Base-by-base conservation (phyloP, 129 eudicot genomes). In the Solidago caesia region DNA sequence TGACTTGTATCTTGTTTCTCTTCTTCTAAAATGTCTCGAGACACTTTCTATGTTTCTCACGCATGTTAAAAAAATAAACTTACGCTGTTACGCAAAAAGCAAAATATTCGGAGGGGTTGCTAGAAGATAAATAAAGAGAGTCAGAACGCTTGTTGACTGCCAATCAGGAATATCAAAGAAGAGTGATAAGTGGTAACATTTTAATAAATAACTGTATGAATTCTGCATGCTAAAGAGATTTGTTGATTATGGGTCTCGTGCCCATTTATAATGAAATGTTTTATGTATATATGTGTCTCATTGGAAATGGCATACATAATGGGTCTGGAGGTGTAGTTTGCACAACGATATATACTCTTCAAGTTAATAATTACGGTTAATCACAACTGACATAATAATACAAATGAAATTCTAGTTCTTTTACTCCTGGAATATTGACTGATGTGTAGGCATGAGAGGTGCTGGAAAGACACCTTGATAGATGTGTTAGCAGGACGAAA, bases 381-480 rank as follows among this genome's bases (percentile, higher is more conserved):
- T 58, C 68, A 47, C 5, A 63, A 7, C 12, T 61, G 44, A 51
- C 44, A 67, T 52, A 53, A 74, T 71, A 55, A 21, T 52, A 45
- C 71, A 42, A 29, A 11, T 55, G 53, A 62, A 48, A 9, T 33
- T 10, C 49, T 43, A 43, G 72, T 59, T 21, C 92, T 46, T 92
- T 92, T 70, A 89, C 94, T 76, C 97, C 97, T 3, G 94, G 97
- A 7, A 80, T 92, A 48, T 62, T 92, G 44, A 92, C 97, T 39
- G 91, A 67, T 79, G 89, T 62, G 87, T 89, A 4, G 96, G 94
- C 27, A 89, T 89, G 0, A 92, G 90, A 83, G 96, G 98, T 13
- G 95, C 96, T 33, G 96, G 98, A 46, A 92, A 92, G 82, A 92
- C 98, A 92, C 96, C 0, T 80, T 92, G 72, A 89, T 89, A 95